Evolutionary conservation across 371 early-diverging fungal genomes (phyloP), one percentile per base, ranked within the genome.

Genomic region (Mortierella sp.): DNA sequence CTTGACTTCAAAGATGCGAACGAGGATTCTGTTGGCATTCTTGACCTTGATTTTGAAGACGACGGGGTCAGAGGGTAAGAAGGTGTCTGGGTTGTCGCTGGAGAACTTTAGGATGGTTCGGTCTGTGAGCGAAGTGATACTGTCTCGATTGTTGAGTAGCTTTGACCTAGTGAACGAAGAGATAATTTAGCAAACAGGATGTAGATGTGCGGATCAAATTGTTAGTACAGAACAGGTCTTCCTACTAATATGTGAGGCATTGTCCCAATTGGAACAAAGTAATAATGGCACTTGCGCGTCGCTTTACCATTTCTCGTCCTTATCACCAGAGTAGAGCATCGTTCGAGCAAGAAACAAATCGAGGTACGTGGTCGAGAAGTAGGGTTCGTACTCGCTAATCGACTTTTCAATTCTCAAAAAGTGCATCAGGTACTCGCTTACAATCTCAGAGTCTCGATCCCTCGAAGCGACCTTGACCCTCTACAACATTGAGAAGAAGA

Each of bases 1-100:
- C 71, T 86, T 82, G 78, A 86, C 78, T 21, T 86, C 87, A 80
- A 82, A 86, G 26, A 86, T 65, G 21, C 87, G 77, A n/a, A 86
- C 71, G 14, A 78, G 70, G 21, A 86, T 71, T 10, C 76, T 57
- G n/a, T 80, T 77, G 14, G 80, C 70, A 55, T 86, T 86, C 71
- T 86, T 86, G 73, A 82, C 76, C 31, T 70, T 80, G 14, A 86
- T 74, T 28, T 78, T 82, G 73, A 86, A 82, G 24, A 78, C 78
- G 3, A 80, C 83, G 11, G 79, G 78, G 45, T 86, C 87, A 2
- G 80, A 77, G 19, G 87, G 87, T 54, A 86, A 48, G 72, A 86
- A 86, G 3, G 70, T 60, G n/a, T 70, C 57, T 11, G 74, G 74
- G 58, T 86, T 86, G 34, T 72, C 48, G 13, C 38, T 19, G 26